A percentile compares a stretch with the other conserved stretches of the same genome.
Conservation (phyloP, 805 yeast genomes). For the Sugiyamaella smithiae region DNA sequence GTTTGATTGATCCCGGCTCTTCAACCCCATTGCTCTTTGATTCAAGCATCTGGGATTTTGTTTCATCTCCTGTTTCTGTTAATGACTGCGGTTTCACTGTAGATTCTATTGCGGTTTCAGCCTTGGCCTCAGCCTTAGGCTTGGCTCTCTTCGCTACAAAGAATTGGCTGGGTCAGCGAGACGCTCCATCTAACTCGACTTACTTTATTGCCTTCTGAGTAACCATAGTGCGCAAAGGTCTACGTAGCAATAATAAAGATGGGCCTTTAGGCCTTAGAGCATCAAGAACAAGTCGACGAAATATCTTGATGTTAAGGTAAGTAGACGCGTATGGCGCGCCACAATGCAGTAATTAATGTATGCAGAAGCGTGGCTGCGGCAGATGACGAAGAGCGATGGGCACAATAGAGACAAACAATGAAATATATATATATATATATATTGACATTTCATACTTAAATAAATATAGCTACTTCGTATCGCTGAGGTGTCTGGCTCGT, state of each 20-base stretch:
- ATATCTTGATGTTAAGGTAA: slow-evolving; percentile 1
- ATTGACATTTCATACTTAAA: too few species aligned
- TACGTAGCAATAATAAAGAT: neutral
- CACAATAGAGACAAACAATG: too few species aligned
- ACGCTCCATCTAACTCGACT: neutral
- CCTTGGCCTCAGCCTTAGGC: neutral
- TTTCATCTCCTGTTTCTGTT: too few species aligned
- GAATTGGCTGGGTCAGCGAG: neutral
- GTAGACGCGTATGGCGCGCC: too few species aligned
- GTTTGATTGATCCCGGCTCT: neutral
- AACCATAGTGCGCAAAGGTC: slow-evolving; percentile 2
- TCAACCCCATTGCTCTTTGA: neutral
- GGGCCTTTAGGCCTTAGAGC: slow-evolving; percentile 4
- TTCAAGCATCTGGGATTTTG: too few species aligned
- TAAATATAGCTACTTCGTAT: slow-evolving; percentile 1
- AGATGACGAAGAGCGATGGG: too few species aligned
- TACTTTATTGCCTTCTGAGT: slow-evolving; percentile 19
- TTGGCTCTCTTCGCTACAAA: slow-evolving; percentile 2
- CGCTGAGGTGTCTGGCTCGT: slow-evolving; percentile 19
- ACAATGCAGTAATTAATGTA: neutral
- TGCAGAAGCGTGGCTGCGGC: too few species aligned
- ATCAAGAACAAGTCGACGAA: neutral
- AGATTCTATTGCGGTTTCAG: too few species aligned
- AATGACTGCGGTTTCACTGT: too few species aligned
- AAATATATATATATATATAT: too few species aligned